Conservation (phyloP, 78 protist species). For the Capsaspora owczarzaki region DNA sequence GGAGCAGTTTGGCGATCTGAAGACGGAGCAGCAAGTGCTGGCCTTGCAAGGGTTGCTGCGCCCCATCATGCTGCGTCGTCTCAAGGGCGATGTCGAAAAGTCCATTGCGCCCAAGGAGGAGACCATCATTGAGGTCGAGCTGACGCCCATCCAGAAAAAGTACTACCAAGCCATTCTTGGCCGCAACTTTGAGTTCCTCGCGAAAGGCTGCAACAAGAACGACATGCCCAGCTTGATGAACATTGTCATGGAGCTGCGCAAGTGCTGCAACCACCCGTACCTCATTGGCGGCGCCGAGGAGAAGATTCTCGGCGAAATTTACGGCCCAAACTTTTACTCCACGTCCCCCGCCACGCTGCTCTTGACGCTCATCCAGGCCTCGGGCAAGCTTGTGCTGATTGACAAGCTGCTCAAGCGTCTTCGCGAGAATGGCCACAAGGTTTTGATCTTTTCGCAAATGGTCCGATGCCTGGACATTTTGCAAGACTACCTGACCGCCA, state of each 20-base stretch:
- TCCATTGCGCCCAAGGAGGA: constrained; percentile 79
- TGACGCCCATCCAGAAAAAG: constrained; percentile 77
- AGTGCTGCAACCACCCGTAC: constrained; percentile 91
- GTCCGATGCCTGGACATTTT: constrained; percentile 76
- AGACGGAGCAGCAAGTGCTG: constrained; percentile 44
- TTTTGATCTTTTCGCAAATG: constrained; percentile 93
- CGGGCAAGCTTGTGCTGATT: constrained; percentile 86
- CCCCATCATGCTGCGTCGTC: constrained; percentile 59
- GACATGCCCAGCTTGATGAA: constrained; percentile 53
- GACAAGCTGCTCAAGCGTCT: constrained; percentile 84
- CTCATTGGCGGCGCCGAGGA: constrained; percentile 62
- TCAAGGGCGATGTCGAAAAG: constrained; percentile 83
- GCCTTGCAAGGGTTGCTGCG: constrained; percentile 40
- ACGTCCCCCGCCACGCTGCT: no score
- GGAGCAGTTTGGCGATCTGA: constrained; percentile 62
- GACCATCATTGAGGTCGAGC: constrained; percentile 70
- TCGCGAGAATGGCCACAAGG: constrained; percentile 60
- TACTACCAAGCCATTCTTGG: constrained; percentile 89
- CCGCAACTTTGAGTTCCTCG: constrained; percentile 52
- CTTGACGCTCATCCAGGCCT: constrained; percentile 35
- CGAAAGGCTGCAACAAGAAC: constrained; percentile 7
- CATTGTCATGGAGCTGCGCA: constrained; percentile 91
- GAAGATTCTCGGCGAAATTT: background rate
- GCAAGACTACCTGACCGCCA: constrained; percentile 63
- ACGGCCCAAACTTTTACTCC: no score